Percentiles rank a stretch among this genome's conserved stretches.
Conservation (phyloP, 352 stramenopile genomes). For the Phytophthora kernoviae region DNA sequence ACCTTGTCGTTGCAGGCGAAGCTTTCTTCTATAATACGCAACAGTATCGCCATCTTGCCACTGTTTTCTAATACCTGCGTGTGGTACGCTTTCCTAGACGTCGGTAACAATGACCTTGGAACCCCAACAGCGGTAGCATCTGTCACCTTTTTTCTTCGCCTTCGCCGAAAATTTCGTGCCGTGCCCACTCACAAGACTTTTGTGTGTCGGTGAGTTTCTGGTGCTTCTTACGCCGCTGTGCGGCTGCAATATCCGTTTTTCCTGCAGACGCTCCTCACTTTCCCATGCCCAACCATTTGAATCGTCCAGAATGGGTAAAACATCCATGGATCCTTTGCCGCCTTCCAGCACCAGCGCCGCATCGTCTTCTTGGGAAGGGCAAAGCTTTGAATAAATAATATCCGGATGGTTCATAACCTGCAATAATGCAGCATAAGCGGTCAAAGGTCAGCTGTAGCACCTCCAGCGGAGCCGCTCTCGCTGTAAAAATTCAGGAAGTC, state of each 20-base stretch:
- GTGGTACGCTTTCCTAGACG: slow-evolving; percentile 32
- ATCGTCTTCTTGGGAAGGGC: slow-evolving; percentile 33
- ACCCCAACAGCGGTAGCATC: background rate
- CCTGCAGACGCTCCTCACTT: slow-evolving; percentile 58
- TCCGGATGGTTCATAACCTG: slow-evolving; percentile 91
- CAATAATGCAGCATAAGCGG: slow-evolving; percentile 75
- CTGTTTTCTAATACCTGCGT: slow-evolving; percentile 69
- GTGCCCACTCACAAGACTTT: slow-evolving; percentile 74
- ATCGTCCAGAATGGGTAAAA: slow-evolving; percentile 18
- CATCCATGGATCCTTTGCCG: slow-evolving; percentile 40
- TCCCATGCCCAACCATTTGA: slow-evolving; percentile 68
- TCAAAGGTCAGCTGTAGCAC: slow-evolving; percentile 69
- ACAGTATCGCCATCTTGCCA: slow-evolving; percentile 81
- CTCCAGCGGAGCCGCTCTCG: slow-evolving; percentile 31
- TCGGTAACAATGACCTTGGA: background rate
- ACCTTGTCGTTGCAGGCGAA: slow-evolving; percentile 82
- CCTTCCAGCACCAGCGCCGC: slow-evolving; percentile 27
- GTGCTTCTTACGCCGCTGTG: slow-evolving; percentile 55
- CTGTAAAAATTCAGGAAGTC: slow-evolving; percentile 70
- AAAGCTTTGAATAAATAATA: slow-evolving; percentile 81
- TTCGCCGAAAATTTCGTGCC: slow-evolving; percentile 42
- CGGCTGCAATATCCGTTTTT: slow-evolving; percentile 57
- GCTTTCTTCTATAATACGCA: slow-evolving; percentile 77
- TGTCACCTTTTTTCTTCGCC: background rate
- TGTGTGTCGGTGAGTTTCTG: slow-evolving; percentile 68